Evolutionary conservation across 2,329 filamentous ascomycete species (phyloP), one percentile per base, ranked within the genome.

Genomic region (Myriosclerotinia duriaeana): DNA sequence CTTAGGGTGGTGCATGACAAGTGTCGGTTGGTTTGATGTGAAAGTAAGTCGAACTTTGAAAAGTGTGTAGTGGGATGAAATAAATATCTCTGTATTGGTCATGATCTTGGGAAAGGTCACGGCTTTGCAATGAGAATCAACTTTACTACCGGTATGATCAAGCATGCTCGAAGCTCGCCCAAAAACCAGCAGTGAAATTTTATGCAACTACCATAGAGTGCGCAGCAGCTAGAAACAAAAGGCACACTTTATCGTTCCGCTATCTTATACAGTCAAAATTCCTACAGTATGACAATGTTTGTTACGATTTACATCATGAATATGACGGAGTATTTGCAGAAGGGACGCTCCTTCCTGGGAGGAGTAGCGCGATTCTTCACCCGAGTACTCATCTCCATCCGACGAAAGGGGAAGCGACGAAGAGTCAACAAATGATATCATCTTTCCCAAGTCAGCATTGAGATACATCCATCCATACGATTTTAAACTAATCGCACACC

Each of bases 331-430:
- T 38, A 38, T 54, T 17, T 44, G 38, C 14, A 5, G 11, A 22
- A 48, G 26, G 42, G 15, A 36, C 9, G 17, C 26, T 44, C 40
- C 9, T 11, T 7, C 8, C 1, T 30, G 40, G 26, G 12, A 46
- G 20, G 26, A 34, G 55, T 59, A 36, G 26, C 40, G 30, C 34
- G 30, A 53, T 53, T 53, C 15, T 20, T 36, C 3, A 2, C 9
- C 2, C 40, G 22, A 58, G 17, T 36, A 11, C 12, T 15, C 20
- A 34, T 59, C 15, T 14, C 22, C 15, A 44, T 58, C 22, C 17
- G 54, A 44, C 5, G 17, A 44, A 58, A 44, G 40, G 55, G 40
- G 26, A 59, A 46, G 55, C 55, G 55, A 48, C 6, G 20, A 36
- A 11, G 40, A 44, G 17, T 58, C 6, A 20, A n/a, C 1, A 12